Percentiles rank a stretch among this genome's conserved stretches.
phyloP scores from a whole-genome alignment of 225 moss, liverwort and hornwort genomes.

The Asterella californica region DNA sequence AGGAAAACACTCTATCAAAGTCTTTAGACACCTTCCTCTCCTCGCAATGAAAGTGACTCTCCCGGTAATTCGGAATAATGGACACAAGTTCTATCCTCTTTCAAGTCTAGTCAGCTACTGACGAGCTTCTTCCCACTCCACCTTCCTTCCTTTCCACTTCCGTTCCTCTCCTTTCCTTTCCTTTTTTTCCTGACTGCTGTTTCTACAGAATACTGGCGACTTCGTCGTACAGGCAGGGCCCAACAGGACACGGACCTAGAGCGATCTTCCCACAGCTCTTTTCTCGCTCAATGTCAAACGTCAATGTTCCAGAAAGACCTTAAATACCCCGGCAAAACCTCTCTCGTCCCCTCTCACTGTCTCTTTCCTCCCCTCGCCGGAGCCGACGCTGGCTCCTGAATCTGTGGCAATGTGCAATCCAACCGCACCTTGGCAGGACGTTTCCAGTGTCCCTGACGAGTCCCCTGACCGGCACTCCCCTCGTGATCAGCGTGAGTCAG shows the following conservation, averaged over 20 bases:
- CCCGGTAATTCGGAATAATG: neutral
- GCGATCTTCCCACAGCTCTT: constrained; percentile 3
- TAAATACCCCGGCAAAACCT: neutral
- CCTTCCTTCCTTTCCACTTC: neutral
- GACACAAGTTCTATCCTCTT: neutral
- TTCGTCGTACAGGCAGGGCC: neutral
- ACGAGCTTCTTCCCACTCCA: neutral
- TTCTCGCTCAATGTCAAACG: neutral
- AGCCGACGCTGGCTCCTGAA: neutral
- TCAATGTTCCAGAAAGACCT: neutral
- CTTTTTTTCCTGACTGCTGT: no score
- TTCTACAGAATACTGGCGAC: neutral
- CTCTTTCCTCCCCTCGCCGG: neutral
- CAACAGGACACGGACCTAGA: neutral
- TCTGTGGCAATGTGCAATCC: neutral
- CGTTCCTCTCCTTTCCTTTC: no score
- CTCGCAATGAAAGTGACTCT: neutral
- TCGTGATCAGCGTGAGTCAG: neutral
- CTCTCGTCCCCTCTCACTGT: neutral
- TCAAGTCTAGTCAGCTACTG: neutral
- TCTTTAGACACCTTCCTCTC: neutral
- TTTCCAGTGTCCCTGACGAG: neutral
- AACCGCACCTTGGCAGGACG: neutral
- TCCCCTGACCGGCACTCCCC: neutral
- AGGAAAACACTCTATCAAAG: neutral